These are phyloP conservation scores for peach (Prunus persica) DNA, from an alignment of 306 rosid genomes.

Conservation along the genomic window Prunus_persica_NCBIv2 NC_034015.1:14624501-14625000, in stretches of 20 bases:
- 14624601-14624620: no score
- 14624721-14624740: no score
- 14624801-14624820: neutral
- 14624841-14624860: neutral
- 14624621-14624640: no score
- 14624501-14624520: no score
- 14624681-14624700: no score
- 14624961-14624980: slow-evolving; percentile 8
- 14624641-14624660: no score
- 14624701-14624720: no score
- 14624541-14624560: no score
- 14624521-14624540: no score
- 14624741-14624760: neutral
- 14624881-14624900: neutral
- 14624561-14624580: no score
- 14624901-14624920: neutral
- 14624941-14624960: neutral
- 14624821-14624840: neutral
- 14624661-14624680: no score
- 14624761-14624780: neutral
- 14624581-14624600: no score
- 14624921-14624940: neutral
- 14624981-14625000: slow-evolving; percentile 76
- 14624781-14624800: neutral
- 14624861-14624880: neutral